Base-by-base conservation (phyloP, 129 eudicot species). In the Gnaphalium uliginosum region DNA sequence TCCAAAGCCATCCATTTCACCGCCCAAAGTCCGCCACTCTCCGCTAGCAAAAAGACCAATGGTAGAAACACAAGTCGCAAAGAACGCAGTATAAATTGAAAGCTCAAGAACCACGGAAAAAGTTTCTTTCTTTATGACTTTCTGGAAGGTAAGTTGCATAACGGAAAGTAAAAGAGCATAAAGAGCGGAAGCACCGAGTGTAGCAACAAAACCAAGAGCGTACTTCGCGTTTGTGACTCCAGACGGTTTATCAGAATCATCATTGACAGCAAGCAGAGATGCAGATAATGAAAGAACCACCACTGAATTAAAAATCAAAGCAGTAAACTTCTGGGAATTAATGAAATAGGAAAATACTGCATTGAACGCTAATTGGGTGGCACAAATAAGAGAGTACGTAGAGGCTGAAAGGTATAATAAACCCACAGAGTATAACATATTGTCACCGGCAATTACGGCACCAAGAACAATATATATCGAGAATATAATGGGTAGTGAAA, bases 31-130 rank as follows among this genome's bases (percentile, higher is more conserved):
- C 76, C 68, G 81, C 96, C 98, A 94, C 72, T 94, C 96, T 5
- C 98, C 98, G 46, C 97, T 94, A n/a, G 89, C 90, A 33, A 94
- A 90, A 79, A 94, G 93, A 0, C 98, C 98, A 1, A 86, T 69
- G n/a, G 68, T 5, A 1, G 89, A 84, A 39, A 91, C 88, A 67
- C 85, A 80, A 17, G 97, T 88, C 13, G 98, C 98, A 14, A 94
- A 88, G 27, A 82, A 39, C 0, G 96, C 81, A 0, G 96, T 87
- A 35, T 68, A 94, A 18, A 94, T 85, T 84, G 91, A 93, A 87
- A 94, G 84, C 75, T 94, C 97, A 48, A 94, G 75, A 66, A 94
- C 97, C 37, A 87, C 88, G 0, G 83, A 76, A 67, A 94, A 90
- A 1, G 97, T 90, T 79, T 94, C 97, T 61, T 73, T 83, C 71